Evolutionary conservation across 257 asterid genomes (phyloP).

Genomic region (Cynanchum wilfordii): DNA sequence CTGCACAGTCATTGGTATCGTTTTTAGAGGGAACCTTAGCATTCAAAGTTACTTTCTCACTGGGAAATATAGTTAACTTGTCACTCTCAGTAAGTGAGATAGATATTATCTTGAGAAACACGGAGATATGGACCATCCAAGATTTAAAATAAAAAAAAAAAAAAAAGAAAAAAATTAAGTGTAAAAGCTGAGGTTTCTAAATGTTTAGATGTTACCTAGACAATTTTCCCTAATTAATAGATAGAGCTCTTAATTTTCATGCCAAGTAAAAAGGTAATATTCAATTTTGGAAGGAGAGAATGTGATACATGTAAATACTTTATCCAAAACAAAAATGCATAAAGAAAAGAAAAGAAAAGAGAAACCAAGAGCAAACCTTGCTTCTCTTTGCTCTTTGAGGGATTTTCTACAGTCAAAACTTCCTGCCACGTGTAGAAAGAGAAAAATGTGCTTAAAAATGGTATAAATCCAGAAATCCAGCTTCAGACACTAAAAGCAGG

Average conservation of each 20-base stretch:
- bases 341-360: constrained; percentile 11
- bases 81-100: no score
- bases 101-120: no score
- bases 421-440: constrained; percentile 40
- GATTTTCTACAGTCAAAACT: constrained; percentile 34
- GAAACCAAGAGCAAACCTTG: constrained; percentile 42
- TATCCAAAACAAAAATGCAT: not conserved
- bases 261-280: not conserved
- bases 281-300: not conserved
- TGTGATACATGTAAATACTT: not conserved
- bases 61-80: no score
- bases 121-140: no score
- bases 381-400: constrained; percentile 42
- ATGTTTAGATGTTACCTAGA: no score
- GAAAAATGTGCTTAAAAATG: not conserved
- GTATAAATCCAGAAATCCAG: constrained; percentile 1
- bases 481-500: not conserved
- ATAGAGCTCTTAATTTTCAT: not conserved
- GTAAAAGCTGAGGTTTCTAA: no score
- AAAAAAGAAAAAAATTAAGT: no score
- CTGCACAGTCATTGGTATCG: not conserved
- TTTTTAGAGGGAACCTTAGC: not conserved
- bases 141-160: no score
- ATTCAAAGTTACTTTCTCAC: not conserved
- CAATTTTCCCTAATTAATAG: no score